Percentiles rank a stretch among this genome's conserved stretches.
Conservation (phyloP, 2,329 filamentous ascomycete species). For the Ascochyta fabae region DNA sequence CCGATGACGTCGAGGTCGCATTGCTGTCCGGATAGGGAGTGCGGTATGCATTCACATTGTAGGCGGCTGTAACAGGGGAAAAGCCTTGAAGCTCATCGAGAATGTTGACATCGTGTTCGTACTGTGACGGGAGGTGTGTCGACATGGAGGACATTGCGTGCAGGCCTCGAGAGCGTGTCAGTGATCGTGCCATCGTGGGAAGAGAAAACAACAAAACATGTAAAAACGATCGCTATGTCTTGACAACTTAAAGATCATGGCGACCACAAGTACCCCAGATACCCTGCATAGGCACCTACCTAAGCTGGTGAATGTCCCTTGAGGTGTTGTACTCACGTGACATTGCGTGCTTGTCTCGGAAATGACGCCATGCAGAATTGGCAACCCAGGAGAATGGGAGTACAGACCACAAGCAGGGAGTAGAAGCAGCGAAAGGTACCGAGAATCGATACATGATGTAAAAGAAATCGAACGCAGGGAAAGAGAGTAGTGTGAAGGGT, state of each 20-base stretch:
- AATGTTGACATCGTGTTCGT: constrained; percentile 33
- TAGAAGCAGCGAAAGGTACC: constrained; percentile 9
- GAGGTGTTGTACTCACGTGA: constrained; percentile 27
- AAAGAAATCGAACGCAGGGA: constrained; percentile 12
- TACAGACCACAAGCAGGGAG: constrained; percentile 19
- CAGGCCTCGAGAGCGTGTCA: constrained; percentile 38
- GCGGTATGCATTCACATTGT: constrained; percentile 34
- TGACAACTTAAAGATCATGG: constrained; percentile 5
- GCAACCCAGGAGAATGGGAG: constrained; percentile 20
- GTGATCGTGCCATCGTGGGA: constrained; percentile 21
- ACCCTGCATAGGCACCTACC: constrained; percentile 28
- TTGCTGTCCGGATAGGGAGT: constrained; percentile 45
- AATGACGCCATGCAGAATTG: constrained; percentile 32
- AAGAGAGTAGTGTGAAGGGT: constrained; percentile 9
- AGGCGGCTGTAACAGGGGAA: constrained; percentile 35
- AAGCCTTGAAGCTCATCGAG: constrained; percentile 42
- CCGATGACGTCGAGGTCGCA: constrained; percentile 36
- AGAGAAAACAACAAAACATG: constrained; percentile 8
- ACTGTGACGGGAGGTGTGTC: constrained; percentile 31
- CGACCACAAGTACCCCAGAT: constrained; percentile 1
- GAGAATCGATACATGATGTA: constrained; percentile 9
- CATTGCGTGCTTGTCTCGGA: constrained; percentile 23
- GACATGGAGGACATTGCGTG: constrained; percentile 41
- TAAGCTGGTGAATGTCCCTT: constrained; percentile 22
- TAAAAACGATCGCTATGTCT: constrained; percentile 1